Base-by-base conservation (phyloP, 352 stramenopile genomes). In the Pythium dissimile region DNA sequence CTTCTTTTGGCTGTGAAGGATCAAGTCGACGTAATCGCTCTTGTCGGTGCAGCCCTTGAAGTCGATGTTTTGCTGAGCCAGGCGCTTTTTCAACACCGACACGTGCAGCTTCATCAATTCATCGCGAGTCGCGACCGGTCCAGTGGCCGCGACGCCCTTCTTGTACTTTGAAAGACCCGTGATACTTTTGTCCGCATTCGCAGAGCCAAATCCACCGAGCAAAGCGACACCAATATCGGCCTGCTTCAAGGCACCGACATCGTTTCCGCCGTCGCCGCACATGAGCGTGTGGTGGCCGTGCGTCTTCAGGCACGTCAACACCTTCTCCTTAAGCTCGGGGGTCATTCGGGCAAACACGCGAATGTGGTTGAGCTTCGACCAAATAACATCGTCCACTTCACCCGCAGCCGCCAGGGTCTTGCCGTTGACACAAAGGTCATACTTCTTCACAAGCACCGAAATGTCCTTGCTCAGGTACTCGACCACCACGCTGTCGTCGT, bases 241-340 rank as follows among this genome's bases (percentile, higher is more conserved):
- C 61, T 98, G 92, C 69, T 98, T 98, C 28, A 98, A 69, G 2
- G 94, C 94, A 46, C 95, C 95, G 6, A 99, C 92, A 75, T 99
- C 97, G 67, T 99, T 99, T 13, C 90, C 97, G 51, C 97, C 97
- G 60, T 99, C 97, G 54, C 97, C 97, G 51, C 97, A 99, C 96
- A 99, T 99, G 16, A 99, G 77, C 23, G 94, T 98, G 50, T 91
- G 78, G 47, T 90, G 75, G 0, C 96, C 97, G 27, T 82, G 73
- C 16, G 78, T 84, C 77, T 99, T 99, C n/a, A 99, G 77, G 10
- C 87, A 88, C 9, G 90, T 95, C 49, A 99, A 69, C 16, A 99
- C 86, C 54, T 88, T 87, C 80, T 99, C 96, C 70, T 99, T 99
- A 30, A 99, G 81, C 41, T 97, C 80, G 5, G 97, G 97, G 10